Conservation (phyloP, 1,284 basidiomycete genomes). For the Ceratobasidium sp. region DNA sequence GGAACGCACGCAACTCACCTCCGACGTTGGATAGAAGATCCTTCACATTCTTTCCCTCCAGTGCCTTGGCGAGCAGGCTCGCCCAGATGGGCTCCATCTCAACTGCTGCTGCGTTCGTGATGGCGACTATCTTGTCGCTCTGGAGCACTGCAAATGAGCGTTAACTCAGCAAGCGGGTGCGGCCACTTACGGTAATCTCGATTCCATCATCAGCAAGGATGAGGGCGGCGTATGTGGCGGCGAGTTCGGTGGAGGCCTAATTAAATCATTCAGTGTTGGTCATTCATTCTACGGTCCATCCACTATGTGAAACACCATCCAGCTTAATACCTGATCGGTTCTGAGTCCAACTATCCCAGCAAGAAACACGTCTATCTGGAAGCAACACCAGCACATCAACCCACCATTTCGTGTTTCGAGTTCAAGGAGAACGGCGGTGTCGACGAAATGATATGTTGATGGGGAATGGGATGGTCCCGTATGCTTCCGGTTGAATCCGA, state of each 20-base stretch:
- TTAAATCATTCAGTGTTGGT: constrained; percentile 7
- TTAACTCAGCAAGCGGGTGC: not conserved
- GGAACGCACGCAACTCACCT: constrained; percentile 58
- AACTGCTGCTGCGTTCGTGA: constrained; percentile 85
- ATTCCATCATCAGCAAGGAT: constrained; percentile 97
- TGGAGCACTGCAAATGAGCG: constrained; percentile 55
- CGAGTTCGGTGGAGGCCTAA: constrained; percentile 78
- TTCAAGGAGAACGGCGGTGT: constrained; percentile 20
- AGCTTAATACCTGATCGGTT: not conserved
- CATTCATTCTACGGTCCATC: not conserved
- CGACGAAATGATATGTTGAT: constrained; percentile 37
- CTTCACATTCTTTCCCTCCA: constrained; percentile 98
- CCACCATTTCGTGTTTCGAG: constrained; percentile 35
- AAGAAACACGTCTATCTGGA: too few relatives aligned
- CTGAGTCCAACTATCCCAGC: not conserved
- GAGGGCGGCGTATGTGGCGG: constrained; percentile 91
- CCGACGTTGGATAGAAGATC: constrained; percentile 94
- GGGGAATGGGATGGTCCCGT: not conserved
- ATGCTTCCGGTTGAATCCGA: constrained; percentile 6
- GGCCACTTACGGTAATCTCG: constrained; percentile 92
- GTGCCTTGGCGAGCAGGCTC: constrained; percentile 93
- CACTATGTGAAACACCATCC: not conserved
- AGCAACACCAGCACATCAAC: not conserved
- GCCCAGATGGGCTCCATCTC: constrained; percentile 99
- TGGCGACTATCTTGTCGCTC: constrained; percentile 90